phyloP scores from a whole-genome alignment of 805 yeast species.

The Ogataea saltuana region DNA sequence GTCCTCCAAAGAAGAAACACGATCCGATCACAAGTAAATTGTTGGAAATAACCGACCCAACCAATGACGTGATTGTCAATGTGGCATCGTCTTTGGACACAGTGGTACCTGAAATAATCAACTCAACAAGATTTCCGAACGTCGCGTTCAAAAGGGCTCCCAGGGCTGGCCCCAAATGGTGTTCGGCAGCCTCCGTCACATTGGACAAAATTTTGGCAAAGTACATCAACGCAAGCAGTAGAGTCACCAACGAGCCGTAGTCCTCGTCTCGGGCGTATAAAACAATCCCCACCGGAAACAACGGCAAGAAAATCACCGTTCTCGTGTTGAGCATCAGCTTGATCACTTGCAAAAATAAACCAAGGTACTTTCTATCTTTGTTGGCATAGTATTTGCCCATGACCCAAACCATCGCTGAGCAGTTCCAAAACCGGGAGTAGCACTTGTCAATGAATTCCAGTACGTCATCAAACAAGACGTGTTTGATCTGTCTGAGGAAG shows the following conservation, averaged over 20 bases:
- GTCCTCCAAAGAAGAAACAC: conserved; percentile 20
- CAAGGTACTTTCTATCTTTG: conserved; percentile 15
- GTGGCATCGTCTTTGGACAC: conserved; percentile 22
- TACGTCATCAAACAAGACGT: conserved; percentile 15
- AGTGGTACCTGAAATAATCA: conserved; percentile 19
- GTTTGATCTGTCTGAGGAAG: conserved; percentile 14
- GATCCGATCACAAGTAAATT: conserved; percentile 20
- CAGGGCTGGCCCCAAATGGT: conserved; percentile 20
- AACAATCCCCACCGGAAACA: conserved; percentile 19
- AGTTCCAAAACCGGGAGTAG: conserved; percentile 15
- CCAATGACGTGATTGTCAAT: conserved; percentile 17
- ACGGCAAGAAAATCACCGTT: conserved; percentile 17
- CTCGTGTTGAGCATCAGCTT: conserved; percentile 15
- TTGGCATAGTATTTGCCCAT: conserved; percentile 14
- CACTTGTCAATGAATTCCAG: conserved; percentile 15
- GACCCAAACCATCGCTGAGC: conserved; percentile 12
- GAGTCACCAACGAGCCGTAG: conserved; percentile 17
- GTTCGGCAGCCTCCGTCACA: conserved; percentile 20
- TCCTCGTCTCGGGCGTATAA: conserved; percentile 15
- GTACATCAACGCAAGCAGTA: conserved; percentile 19
- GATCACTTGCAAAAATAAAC: conserved; percentile 15
- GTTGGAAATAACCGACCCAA: conserved; percentile 19
- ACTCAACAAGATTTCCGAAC: conserved; percentile 19
- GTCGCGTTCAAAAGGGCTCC: conserved; percentile 20
- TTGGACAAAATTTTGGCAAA: conserved; percentile 20